Evolutionary conservation across 192 early-diverging fungal species (phyloP), one percentile per base, ranked within the genome.

Genomic region (Mortierella hygrophila): DNA sequence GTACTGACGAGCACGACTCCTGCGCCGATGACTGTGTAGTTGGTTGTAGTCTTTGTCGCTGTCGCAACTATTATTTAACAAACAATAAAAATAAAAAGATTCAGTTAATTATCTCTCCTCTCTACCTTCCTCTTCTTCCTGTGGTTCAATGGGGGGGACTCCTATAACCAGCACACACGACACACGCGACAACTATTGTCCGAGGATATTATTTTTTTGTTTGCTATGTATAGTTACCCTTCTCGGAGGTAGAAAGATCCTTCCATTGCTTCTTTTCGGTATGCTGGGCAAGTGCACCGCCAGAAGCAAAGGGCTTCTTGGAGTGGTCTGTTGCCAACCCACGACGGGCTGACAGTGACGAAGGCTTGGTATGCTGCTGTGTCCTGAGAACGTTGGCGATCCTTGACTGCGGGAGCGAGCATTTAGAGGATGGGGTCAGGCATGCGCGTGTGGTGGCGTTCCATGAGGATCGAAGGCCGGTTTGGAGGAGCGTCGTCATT

Each of bases 1-100:
- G 73, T 81, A 80, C 88, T 80, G 55, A 88, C 83, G 41, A 92
- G 77, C 4, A 88, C 88, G 38, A 89, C 76, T 71, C 92, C 91
- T 23, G 79, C 81, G 29, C 57, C 85, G 47, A 93, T 81, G 54
- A 93, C 76, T n/a, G 88, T 75, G 38, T 92, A 74, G 74, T 91
- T 93, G 40, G 89, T 79, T 3, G 90, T 90, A 0, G 87, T 79
- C 68, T 89, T 93, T 60, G 92, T 90, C 46, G 91, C 91, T 13
- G 83, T 89, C 15, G 89, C 90, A 26, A 91, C 92, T 92, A 83
- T 29, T 16, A 70, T 35, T n/a, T 21, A 60, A 46, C 60, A 46
- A 63, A 63, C 6, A 81, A 75, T 16, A 69, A 29, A 8, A 52
- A 60, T 13, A 32, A 15, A 29, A 32, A 29, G 23, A 63, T 26